Percentiles rank a stretch among this genome's conserved stretches.
Conservation (phyloP, 1,284 basidiomycete species). For the Boletellus deceptivus region DNA sequence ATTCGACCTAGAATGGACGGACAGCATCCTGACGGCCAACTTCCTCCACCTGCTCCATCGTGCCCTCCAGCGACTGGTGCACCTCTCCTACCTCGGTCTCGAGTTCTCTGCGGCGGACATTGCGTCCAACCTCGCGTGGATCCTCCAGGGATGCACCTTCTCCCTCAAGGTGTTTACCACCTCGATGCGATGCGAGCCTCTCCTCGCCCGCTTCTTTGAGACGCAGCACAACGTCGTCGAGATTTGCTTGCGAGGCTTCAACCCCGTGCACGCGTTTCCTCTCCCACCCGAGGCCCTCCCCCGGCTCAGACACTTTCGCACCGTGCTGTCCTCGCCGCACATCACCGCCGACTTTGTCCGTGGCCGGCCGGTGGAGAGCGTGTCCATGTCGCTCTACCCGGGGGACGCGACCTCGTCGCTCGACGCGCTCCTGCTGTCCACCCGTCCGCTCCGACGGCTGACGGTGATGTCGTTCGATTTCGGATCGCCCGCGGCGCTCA, state of each 20-base stretch:
- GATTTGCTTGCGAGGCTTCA: conserved; percentile 52
- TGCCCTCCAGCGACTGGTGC: conserved; percentile 38
- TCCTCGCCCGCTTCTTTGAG: conserved; percentile 52
- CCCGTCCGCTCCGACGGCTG: conserved; percentile 44
- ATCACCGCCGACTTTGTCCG: conserved; percentile 46
- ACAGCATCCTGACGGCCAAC: conserved; percentile 38
- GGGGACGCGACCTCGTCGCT: conserved; percentile 38
- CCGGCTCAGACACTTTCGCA: conserved; percentile 47
- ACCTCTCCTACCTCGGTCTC: conserved; percentile 44
- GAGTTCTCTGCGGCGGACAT: conserved; percentile 44
- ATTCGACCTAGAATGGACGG: conserved; percentile 42
- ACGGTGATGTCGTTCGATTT: conserved; percentile 59
- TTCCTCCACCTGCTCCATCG: conserved; percentile 48
- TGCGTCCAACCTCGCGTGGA: conserved; percentile 41
- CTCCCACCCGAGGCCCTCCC: conserved; percentile 47
- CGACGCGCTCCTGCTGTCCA: conserved; percentile 42
- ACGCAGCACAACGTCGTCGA: conserved; percentile 47
- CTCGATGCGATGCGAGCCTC: conserved; percentile 48
- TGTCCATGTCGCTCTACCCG: conserved; percentile 53
- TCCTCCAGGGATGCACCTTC: conserved; percentile 44
- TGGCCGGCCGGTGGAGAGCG: conserved; percentile 49
- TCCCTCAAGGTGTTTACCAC: conserved; percentile 47
- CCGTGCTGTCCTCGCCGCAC: conserved; percentile 49
- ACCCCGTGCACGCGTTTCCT: conserved; percentile 32
- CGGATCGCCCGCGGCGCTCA: conserved; percentile 40